These are phyloP conservation scores for Xylaria flabelliformis DNA, from an alignment of 495 filamentous ascomycete species.

Conservation along the genomic window DNA sequence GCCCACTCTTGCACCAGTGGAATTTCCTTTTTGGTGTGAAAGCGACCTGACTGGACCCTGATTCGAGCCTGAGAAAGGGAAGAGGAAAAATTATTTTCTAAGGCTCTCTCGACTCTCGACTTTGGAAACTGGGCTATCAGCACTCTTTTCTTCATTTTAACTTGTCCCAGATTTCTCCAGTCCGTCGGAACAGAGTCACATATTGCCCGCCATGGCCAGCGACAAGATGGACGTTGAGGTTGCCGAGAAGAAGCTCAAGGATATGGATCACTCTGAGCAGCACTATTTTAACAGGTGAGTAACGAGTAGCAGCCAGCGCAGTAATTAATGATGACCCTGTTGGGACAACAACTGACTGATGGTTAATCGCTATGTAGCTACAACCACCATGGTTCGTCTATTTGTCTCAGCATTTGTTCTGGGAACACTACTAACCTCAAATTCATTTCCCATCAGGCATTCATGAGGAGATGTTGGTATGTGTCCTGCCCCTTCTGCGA, in stretches of 20 bases:
- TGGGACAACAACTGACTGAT: conserved; percentile 33
- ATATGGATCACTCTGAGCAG: conserved; percentile 85
- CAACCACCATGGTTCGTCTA: conserved; percentile 86
- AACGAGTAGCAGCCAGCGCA: conserved; percentile 13
- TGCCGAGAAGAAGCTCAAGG: conserved; percentile 60
- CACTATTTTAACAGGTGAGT: conserved; percentile 96
- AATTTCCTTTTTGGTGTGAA: conserved; percentile 29
- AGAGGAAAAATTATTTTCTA: conserved; percentile 14
- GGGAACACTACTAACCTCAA: conserved; percentile 41
- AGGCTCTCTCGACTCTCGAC: conserved; percentile 2
- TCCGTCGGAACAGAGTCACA: neutral
- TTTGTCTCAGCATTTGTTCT: conserved; percentile 26
- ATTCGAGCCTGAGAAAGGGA: conserved; percentile 28
- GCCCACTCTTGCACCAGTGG: conserved; percentile 25
- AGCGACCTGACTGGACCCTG: conserved; percentile 19
- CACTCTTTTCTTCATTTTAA: conserved; percentile 26
- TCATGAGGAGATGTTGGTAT: conserved; percentile 97
- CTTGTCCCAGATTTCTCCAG: conserved; percentile 3
- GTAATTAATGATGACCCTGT: conserved; percentile 12
- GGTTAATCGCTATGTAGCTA: conserved; percentile 63
- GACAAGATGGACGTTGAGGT: conserved; percentile 55
- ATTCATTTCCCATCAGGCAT: conserved; percentile 65
- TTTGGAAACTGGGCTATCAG: conserved; percentile 9
- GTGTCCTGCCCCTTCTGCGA: conserved; percentile 45
- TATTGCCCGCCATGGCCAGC: conserved; percentile 42